These are phyloP conservation scores for Baorangia bicolor DNA, from an alignment of 768 basidiomycete genomes.

Conservation along the genomic window DNA sequence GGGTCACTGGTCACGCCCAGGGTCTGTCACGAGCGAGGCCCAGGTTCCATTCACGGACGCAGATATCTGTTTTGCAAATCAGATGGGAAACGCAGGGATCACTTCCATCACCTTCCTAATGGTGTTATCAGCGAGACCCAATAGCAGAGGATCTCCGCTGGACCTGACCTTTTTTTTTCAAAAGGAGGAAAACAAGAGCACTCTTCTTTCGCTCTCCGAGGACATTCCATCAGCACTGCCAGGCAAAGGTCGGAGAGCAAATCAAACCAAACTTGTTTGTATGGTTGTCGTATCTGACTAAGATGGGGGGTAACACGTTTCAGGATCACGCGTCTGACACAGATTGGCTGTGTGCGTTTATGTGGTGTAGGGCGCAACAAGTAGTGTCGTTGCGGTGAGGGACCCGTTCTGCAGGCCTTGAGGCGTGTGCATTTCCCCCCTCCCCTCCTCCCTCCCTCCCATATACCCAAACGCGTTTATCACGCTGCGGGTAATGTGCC, in stretches of 20 bases:
- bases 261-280: background rate
- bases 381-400: constrained; percentile 5
- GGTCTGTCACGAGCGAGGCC: constrained; percentile 14
- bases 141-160: constrained; percentile 12
- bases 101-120: constrained; percentile 15
- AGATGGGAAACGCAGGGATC: constrained; percentile 14
- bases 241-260: background rate
- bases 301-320: constrained; percentile 15
- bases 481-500: constrained; percentile 1
- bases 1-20: constrained; percentile 11
- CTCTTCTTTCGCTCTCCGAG: constrained; percentile 17
- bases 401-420: constrained; percentile 6
- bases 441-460: background rate
- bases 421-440: background rate
- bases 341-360: constrained; percentile 2
- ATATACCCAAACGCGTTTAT: background rate
- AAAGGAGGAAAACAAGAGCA: background rate
- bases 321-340: constrained; percentile 11
- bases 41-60: constrained; percentile 11
- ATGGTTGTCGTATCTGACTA: constrained; percentile 6
- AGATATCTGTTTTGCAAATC: constrained; percentile 16
- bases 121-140: constrained; percentile 19
- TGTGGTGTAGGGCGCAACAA: constrained; percentile 16
- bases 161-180: background rate
- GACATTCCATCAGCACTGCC: constrained; percentile 7